Base-by-base conservation (phyloP, 441 rosid genomes). In the Gossypium gossypioides region DNA sequence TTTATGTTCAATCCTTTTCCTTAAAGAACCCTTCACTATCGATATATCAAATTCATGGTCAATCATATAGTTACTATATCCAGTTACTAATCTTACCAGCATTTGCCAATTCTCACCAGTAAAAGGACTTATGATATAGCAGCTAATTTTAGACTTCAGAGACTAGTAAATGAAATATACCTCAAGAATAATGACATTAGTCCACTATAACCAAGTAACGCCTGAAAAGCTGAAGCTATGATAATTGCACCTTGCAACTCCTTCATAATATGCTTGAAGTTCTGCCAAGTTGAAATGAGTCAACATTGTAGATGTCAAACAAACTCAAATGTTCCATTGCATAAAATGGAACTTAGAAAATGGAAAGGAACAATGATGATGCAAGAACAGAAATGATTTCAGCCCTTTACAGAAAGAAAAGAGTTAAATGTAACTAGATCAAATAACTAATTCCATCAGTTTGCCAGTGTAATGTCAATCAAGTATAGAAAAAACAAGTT, bases 221-320 rank as follows among this genome's bases (percentile, higher is more conserved):
- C 75, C 79, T 94, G 97, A 83, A 94, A 94, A 72, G 89, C 88
- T 60, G 98, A 94, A 83, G 88, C 90, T 68, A 91, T 77, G 61
- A 94, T 90, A 58, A 91, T 75, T 70, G 97, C 93, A 64, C 97
- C 98, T 72, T 91, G 98, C 51, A 94, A 86, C 81, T 85, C 90
- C 82, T 88, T 94, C 98, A 94, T 94, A 57, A 90, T 86, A 82
- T 90, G 98, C 84, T 89, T 94, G 83, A 94, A 94, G 75, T 83
- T 87, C 98, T 94, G 89, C 73, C 75, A 74, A 44, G 42, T n/a
- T 4, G 59, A 72, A 81, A 76, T 40, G 34, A 57, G 3, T 15
- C 24, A 34, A 25, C 34, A 71, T 37, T 2, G 13, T 29, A 44
- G 24, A 22, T 59, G 48, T 29, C 57, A 42, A 21, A 48, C 12